phyloP scores from a whole-genome alignment of 2,329 filamentous ascomycete species.

The Chaetomium sp. region DNA sequence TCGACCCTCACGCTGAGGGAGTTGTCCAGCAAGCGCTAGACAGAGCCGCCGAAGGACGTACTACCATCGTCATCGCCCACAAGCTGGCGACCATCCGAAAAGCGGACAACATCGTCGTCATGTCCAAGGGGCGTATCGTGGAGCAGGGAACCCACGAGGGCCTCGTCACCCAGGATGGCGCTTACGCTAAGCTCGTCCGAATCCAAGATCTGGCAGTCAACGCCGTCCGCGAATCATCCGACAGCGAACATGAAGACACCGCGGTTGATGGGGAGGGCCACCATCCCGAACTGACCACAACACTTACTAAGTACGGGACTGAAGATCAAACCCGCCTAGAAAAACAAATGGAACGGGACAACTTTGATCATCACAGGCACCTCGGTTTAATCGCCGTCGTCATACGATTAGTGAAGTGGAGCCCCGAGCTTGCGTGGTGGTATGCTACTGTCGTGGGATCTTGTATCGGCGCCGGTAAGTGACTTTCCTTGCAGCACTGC shows the following conservation, averaged over 20 bases:
- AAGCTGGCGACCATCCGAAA: constrained; percentile 47
- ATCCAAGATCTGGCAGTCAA: constrained; percentile 20
- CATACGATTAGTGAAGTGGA: constrained; percentile 12
- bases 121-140: constrained; percentile 29
- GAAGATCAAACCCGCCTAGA: constrained; percentile 14
- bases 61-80: constrained; percentile 61
- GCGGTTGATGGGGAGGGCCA: constrained; percentile 2
- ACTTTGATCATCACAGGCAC: constrained; percentile 18
- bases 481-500: not conserved
- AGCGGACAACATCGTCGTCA: constrained; percentile 37
- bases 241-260: constrained; percentile 5
- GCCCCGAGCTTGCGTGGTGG: constrained; percentile 16
- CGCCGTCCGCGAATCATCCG: not conserved
- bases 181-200: constrained; percentile 22
- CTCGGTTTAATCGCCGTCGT: constrained; percentile 15
- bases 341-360: constrained; percentile 17
- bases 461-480: constrained; percentile 31
- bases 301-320: constrained; percentile 20
- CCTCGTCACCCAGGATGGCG: constrained; percentile 22
- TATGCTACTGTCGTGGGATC: constrained; percentile 8
- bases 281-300: constrained; percentile 15
- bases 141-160: constrained; percentile 28
- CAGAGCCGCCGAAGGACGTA: constrained; percentile 50
- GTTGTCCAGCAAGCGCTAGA: constrained; percentile 52
- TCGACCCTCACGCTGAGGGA: constrained; percentile 38